Percentiles rank a stretch among this genome's conserved stretches.
phyloP scores from a whole-genome alignment of 768 basidiomycete genomes.

The Wakefieldia striispora region DNA sequence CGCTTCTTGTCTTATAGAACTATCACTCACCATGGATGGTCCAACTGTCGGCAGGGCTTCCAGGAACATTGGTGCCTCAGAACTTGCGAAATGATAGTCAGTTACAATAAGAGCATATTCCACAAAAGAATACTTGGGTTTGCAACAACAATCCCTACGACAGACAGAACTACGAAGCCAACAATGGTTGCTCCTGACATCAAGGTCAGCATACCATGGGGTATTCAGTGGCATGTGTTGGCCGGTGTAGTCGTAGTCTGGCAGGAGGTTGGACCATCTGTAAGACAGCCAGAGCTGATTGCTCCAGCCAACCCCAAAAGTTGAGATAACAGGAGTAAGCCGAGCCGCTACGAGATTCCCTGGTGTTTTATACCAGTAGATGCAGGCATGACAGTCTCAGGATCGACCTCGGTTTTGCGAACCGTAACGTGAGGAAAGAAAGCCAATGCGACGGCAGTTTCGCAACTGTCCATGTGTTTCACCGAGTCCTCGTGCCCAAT shows the following conservation, averaged over 20 bases:
- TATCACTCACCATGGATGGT: constrained; percentile 65
- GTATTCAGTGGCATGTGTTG: constrained; percentile 56
- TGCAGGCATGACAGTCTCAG: neutral
- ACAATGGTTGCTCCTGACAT: neutral
- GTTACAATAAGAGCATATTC: neutral
- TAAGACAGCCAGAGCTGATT: constrained; percentile 53
- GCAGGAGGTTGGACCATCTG: constrained; percentile 51
- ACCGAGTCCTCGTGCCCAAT: neutral
- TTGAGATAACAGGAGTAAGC: constrained; percentile 19
- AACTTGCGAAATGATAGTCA: constrained; percentile 43
- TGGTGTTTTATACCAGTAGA: constrained; percentile 16
- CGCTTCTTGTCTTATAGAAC: neutral
- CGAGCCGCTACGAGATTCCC: neutral
- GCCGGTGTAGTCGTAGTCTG: constrained; percentile 44
- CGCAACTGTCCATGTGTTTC: neutral
- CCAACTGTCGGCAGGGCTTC: constrained; percentile 67
- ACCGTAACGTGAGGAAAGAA: neutral
- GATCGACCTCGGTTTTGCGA: neutral
- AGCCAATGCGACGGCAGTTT: neutral
- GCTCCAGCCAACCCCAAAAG: constrained; percentile 19
- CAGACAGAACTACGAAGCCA: neutral
- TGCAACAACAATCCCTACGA: constrained; percentile 59
- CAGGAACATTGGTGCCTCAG: constrained; percentile 66
- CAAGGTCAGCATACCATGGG: constrained; percentile 50
- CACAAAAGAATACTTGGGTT: constrained; percentile 39